Conservation (phyloP, 2,329 filamentous ascomycete genomes). For the Apiospora marii region DNA sequence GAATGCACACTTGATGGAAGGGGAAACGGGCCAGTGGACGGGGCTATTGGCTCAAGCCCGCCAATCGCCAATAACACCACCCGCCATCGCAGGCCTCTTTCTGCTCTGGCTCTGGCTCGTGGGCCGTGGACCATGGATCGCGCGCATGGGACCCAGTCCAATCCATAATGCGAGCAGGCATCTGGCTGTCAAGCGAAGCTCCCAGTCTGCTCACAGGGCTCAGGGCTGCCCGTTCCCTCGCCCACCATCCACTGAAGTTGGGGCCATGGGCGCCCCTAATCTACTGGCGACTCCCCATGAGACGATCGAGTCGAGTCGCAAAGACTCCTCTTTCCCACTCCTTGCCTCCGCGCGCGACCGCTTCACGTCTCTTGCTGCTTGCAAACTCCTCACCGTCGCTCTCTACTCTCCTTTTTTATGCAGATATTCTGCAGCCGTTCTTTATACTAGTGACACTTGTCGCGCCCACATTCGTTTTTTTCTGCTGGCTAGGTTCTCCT, state of each 20-base stretch:
- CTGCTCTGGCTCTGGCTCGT: background rate
- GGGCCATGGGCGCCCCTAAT: constrained; percentile 8
- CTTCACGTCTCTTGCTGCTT: constrained; percentile 20
- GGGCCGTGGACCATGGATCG: constrained; percentile 1
- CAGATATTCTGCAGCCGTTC: constrained; percentile 13
- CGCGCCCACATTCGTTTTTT: constrained; percentile 9
- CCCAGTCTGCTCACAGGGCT: background rate
- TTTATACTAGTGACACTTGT: background rate
- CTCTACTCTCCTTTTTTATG: constrained; percentile 16
- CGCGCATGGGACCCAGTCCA: background rate
- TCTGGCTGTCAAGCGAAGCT: background rate
- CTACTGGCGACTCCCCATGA: constrained; percentile 3
- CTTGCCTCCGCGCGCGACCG: constrained; percentile 16
- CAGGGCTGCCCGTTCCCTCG: constrained; percentile 7
- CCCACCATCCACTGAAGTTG: constrained; percentile 5
- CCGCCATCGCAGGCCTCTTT: background rate
- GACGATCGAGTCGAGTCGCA: constrained; percentile 12
- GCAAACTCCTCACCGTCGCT: background rate
- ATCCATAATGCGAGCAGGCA: constrained; percentile 18
- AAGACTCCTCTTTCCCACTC: constrained; percentile 12
- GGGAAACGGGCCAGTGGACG: constrained; percentile 11
- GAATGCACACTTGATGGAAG: constrained; percentile 16
- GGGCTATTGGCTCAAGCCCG: background rate
- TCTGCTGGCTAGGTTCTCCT: background rate
- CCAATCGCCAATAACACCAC: constrained; percentile 8